phyloP scores from a whole-genome alignment of 2,329 filamentous ascomycete species.

The Colletotrichum graminicola region DNA sequence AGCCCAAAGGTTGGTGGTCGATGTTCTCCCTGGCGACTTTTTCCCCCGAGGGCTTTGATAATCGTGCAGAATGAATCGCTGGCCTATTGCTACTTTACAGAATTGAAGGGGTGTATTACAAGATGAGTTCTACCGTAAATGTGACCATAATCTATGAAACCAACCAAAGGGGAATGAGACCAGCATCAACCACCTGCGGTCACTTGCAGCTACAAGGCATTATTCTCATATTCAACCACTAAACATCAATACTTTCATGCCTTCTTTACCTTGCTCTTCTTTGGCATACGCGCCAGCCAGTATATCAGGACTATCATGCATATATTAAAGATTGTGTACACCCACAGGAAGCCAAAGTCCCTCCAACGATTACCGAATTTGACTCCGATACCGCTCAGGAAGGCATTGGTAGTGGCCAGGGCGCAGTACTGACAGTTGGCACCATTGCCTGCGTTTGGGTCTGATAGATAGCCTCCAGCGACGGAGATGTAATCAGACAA shows the following conservation, averaged over 20 bases:
- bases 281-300: constrained; percentile 55
- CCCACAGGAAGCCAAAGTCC: constrained; percentile 67
- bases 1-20: background rate
- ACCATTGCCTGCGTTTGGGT: constrained; percentile 50
- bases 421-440: constrained; percentile 59
- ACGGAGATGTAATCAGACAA: constrained; percentile 29
- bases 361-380: constrained; percentile 64
- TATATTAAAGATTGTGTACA: constrained; percentile 64
- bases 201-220: background rate
- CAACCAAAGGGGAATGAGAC: background rate
- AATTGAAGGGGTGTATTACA: background rate
- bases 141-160: background rate
- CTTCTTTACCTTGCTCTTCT: constrained; percentile 26
- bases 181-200: background rate
- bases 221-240: background rate
- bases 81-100: background rate
- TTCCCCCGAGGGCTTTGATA: too few relatives aligned
- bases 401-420: constrained; percentile 52
- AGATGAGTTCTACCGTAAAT: background rate
- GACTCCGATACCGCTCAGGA: constrained; percentile 55
- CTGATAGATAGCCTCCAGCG: constrained; percentile 36
- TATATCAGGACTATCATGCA: constrained; percentile 61
- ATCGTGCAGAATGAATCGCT: background rate
- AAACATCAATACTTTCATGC: background rate
- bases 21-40: background rate